A percentile compares a stretch with the other conserved stretches of the same genome.
Conservation (phyloP, 2,329 filamentous ascomycete genomes). For the Fusarium incarnatum region DNA sequence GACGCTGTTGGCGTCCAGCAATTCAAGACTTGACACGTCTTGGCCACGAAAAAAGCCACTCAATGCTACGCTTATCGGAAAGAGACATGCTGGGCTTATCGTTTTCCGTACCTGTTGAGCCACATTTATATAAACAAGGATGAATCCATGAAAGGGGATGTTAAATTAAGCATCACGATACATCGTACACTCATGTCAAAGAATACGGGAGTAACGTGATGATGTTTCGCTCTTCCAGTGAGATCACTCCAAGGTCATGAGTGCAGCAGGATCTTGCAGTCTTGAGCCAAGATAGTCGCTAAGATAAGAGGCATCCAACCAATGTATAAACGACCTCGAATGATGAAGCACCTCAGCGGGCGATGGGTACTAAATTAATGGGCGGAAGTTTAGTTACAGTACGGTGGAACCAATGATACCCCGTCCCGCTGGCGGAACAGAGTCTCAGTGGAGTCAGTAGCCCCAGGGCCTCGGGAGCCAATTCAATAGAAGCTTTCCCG, state of each 20-base stretch:
- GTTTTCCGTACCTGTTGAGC: neutral
- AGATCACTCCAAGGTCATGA: neutral
- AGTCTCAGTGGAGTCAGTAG: neutral
- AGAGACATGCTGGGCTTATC: neutral
- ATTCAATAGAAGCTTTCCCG: conserved; percentile 21
- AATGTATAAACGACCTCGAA: neutral
- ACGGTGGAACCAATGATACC: conserved; percentile 26
- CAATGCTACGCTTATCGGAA: neutral
- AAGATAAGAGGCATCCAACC: neutral
- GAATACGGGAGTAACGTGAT: neutral
- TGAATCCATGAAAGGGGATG: conserved; percentile 12
- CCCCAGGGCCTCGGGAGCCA: conserved; percentile 24
- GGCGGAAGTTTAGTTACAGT: neutral
- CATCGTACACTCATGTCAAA: neutral
- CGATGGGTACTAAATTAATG: neutral
- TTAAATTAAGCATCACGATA: conserved; percentile 18
- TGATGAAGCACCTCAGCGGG: neutral
- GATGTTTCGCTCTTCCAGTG: neutral
- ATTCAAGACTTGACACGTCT: conserved; percentile 2
- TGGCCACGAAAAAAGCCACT: neutral
- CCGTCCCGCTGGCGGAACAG: conserved; percentile 18
- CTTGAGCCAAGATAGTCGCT: neutral
- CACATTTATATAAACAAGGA: neutral
- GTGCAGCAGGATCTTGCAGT: neutral
- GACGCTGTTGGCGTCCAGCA: neutral